Conservation (phyloP, 2,329 filamentous ascomycete genomes). For the Acrocalymma vagum region DNA sequence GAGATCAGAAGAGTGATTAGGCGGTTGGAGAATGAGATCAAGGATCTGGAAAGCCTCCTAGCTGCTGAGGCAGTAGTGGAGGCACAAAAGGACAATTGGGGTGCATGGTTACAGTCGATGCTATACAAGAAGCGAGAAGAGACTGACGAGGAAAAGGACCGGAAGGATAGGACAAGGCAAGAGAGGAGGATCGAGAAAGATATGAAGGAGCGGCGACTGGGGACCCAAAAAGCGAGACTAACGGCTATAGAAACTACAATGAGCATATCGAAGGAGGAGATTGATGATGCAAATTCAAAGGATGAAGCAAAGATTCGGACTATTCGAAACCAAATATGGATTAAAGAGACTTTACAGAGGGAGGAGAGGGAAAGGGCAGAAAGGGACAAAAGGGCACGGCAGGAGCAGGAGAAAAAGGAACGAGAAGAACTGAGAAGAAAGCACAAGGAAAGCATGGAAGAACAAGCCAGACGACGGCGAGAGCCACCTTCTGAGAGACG, state of each 20-base stretch:
- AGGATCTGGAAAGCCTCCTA: slow-evolving; percentile 29
- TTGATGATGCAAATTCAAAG: slow-evolving; percentile 19
- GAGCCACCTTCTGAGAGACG: neutral
- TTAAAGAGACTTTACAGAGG: slow-evolving; percentile 5
- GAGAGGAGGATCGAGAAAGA: slow-evolving; percentile 42
- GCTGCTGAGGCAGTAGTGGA: slow-evolving; percentile 37
- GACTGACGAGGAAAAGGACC: slow-evolving; percentile 42
- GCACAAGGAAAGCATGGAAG: slow-evolving; percentile 2
- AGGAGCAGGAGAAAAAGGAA: slow-evolving; percentile 2
- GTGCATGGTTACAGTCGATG: slow-evolving; percentile 30
- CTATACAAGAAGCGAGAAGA: slow-evolving; percentile 36
- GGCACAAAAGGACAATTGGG: slow-evolving; percentile 43
- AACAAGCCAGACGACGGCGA: neutral
- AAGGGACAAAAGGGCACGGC: slow-evolving; percentile 4
- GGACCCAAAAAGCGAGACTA: slow-evolving; percentile 23
- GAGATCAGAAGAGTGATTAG: slow-evolving; percentile 25
- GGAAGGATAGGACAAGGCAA: slow-evolving; percentile 39
- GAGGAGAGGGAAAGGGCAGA: neutral
- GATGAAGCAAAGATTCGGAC: slow-evolving; percentile 24
- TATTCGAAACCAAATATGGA: slow-evolving; percentile 4
- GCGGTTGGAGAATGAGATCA: slow-evolving; percentile 36
- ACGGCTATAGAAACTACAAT: slow-evolving; percentile 17
- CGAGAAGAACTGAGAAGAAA: slow-evolving; percentile 2
- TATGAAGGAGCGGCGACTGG: slow-evolving; percentile 41
- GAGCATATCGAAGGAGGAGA: slow-evolving; percentile 16